Evolutionary conservation across 805 yeast species (phyloP).

Genomic region (Candida maltosa): DNA sequence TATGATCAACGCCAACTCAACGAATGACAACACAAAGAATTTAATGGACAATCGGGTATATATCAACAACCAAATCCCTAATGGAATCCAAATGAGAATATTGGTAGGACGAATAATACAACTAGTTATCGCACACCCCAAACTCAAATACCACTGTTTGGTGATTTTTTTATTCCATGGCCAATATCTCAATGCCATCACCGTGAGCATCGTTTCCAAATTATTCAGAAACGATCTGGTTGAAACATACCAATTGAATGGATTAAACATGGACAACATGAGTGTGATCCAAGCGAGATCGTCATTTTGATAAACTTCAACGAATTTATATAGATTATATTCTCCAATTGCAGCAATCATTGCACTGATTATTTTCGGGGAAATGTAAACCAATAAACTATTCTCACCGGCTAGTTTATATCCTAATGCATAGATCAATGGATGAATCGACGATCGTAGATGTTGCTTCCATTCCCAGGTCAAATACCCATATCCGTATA

Average conservation of each 20-base stretch:
- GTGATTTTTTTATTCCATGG: constrained; percentile 46
- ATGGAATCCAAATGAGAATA: constrained; percentile 66
- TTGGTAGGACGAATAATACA: constrained; percentile 85
- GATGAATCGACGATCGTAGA: constrained; percentile 77
- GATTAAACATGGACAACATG: constrained; percentile 52
- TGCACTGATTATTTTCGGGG: constrained; percentile 72
- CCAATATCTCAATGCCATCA: constrained; percentile 68
- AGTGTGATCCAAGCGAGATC: constrained; percentile 41
- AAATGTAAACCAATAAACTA: constrained; percentile 35
- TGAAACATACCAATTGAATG: constrained; percentile 78
- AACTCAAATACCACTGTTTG: constrained; percentile 10
- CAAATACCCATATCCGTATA: constrained; percentile 74
- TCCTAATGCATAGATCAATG: constrained; percentile 58
- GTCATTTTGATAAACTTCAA: constrained; percentile 30
- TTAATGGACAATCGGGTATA: constrained; percentile 10
- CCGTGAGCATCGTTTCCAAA: constrained; percentile 70
- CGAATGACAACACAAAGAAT: constrained; percentile 15
- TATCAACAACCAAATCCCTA: constrained; percentile 42
- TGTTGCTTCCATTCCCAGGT: constrained; percentile 94
- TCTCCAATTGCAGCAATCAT: constrained; percentile 73
- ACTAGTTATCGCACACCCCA: constrained; percentile 27
- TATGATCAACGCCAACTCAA: constrained; percentile 24
- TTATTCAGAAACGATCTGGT: constrained; percentile 86
- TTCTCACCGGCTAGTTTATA: constrained; percentile 23
- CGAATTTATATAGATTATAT: constrained; percentile 49